These are phyloP conservation scores for Suillus spraguei DNA, from an alignment of 768 basidiomycete genomes.

Conservation along the genomic window DNA sequence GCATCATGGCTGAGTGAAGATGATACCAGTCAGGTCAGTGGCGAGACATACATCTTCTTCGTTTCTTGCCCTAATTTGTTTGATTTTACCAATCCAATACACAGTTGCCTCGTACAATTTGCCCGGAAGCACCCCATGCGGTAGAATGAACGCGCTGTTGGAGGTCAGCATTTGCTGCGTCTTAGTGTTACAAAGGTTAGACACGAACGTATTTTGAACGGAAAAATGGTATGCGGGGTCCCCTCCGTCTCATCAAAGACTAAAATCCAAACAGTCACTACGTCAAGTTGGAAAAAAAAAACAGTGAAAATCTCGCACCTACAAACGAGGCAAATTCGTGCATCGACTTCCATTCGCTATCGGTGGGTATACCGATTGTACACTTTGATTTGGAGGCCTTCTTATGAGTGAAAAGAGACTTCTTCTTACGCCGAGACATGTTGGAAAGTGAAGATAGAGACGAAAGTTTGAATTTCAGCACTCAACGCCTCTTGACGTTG, in stretches of 20 bases:
- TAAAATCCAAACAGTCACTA: conserved; percentile 1
- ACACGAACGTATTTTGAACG: conserved; percentile 39
- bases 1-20: neutral
- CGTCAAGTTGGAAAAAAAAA: neutral
- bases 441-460: conserved; percentile 3
- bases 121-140: conserved; percentile 31
- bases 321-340: conserved; percentile 17
- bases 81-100: conserved; percentile 56
- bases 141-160: conserved; percentile 46
- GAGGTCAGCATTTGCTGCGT: neutral
- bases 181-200: neutral
- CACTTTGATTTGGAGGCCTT: conserved; percentile 14
- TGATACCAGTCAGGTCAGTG: neutral
- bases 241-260: conserved; percentile 21
- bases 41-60: conserved; percentile 32
- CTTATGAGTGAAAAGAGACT: conserved; percentile 17
- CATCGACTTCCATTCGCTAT: conserved; percentile 19
- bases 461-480: neutral
- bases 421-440: conserved; percentile 30
- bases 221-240: conserved; percentile 28
- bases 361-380: conserved; percentile 13
- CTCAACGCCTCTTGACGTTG: neutral
- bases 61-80: conserved; percentile 41
- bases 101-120: conserved; percentile 34
- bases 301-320: conserved; percentile 18